A percentile compares a stretch with the other conserved stretches of the same genome.
These are phyloP conservation scores for Vinca minor DNA, from an alignment of 257 asterid genomes.

Conservation along the genomic window DNA sequence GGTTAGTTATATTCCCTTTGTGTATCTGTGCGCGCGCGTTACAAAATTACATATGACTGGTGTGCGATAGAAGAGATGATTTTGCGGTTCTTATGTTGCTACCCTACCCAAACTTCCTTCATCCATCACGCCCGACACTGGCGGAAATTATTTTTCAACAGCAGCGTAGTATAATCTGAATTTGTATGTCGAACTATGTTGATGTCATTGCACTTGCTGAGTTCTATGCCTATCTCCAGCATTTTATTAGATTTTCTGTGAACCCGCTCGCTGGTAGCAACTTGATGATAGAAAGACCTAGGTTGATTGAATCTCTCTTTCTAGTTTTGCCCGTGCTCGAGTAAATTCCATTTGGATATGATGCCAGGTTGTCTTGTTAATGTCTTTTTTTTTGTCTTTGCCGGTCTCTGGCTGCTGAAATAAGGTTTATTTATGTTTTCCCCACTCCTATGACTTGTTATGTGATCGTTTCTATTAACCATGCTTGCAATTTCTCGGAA, in stretches of 20 bases:
- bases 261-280: background rate
- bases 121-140: background rate
- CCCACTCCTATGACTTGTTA: background rate
- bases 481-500: background rate
- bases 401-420: background rate
- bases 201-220: background rate
- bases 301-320: background rate
- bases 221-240: background rate
- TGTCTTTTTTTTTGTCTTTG: background rate
- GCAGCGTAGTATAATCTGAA: background rate
- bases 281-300: background rate
- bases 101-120: background rate
- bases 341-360: background rate
- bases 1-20: constrained; percentile 28
- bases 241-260: background rate
- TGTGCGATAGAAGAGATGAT: background rate
- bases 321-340: background rate
- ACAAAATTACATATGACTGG: too few species aligned
- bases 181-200: too few species aligned
- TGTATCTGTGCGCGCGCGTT: background rate
- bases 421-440: background rate
- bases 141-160: background rate
- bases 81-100: too few species aligned
- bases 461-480: background rate
- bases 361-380: background rate